These are phyloP conservation scores for Saturnispora halmiae DNA, from an alignment of 805 yeast species.

Conservation along the genomic window DNA sequence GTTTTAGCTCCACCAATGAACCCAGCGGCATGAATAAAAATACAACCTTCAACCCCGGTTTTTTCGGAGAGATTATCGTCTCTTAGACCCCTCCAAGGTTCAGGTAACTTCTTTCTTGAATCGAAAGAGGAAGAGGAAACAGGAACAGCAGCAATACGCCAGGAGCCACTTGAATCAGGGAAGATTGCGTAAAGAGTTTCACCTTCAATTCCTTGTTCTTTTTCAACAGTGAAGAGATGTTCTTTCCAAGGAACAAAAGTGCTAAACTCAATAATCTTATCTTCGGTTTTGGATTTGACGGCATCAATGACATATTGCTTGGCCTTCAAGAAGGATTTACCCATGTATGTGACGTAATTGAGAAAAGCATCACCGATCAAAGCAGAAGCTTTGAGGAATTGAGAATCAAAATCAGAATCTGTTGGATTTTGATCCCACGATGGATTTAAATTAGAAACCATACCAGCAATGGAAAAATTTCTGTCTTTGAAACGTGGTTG, in stretches of 20 bases:
- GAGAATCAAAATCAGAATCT: conserved; percentile 56
- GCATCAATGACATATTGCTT: conserved; percentile 68
- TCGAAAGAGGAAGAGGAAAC: conserved; percentile 68
- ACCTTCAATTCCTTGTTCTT: conserved; percentile 44
- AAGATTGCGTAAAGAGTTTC: conserved; percentile 69
- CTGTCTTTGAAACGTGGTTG: conserved; percentile 61
- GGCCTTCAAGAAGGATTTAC: conserved; percentile 88
- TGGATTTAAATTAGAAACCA: conserved; percentile 77
- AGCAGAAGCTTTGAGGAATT: conserved; percentile 61
- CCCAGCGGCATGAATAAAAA: conserved; percentile 93
- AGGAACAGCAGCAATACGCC: conserved; percentile 93
- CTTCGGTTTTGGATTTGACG: conserved; percentile 46
- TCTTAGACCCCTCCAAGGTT: conserved; percentile 90
- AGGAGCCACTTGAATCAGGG: conserved; percentile 57
- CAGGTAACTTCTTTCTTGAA: conserved; percentile 82
- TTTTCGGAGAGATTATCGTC: conserved; percentile 69
- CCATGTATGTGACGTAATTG: conserved; percentile 57
- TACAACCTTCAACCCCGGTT: conserved; percentile 79
- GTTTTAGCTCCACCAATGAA: conserved; percentile 92
- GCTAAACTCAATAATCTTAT: conserved; percentile 61
- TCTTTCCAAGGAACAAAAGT: conserved; percentile 93
- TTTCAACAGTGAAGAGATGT: conserved; percentile 71
- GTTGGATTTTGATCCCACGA: conserved; percentile 65
- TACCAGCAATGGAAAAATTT: conserved; percentile 66
- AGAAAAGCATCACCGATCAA: conserved; percentile 79